These are phyloP conservation scores for Kokia cookei DNA, from an alignment of 441 rosid genomes.

Conservation along the genomic window DNA sequence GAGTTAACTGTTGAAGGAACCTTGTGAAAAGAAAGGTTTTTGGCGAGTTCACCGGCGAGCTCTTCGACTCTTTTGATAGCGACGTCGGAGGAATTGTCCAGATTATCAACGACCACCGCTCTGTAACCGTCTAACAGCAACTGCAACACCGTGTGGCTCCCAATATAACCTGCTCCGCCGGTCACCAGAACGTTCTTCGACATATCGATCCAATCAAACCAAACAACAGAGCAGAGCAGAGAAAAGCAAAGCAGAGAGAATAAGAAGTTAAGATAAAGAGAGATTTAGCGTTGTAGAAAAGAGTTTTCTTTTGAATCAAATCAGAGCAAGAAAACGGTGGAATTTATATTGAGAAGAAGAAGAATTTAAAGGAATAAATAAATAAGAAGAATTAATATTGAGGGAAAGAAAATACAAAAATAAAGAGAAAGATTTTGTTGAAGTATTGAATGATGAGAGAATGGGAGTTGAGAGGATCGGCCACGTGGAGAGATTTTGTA, in stretches of 20 bases:
- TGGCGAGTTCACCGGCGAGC: conserved; percentile 51
- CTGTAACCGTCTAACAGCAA: conserved; percentile 61
- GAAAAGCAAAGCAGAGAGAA: not conserved
- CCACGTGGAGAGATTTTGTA: conserved; percentile 7
- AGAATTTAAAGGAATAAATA: not conserved
- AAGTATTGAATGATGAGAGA: not conserved
- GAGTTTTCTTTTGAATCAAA: not conserved
- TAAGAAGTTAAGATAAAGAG: not conserved
- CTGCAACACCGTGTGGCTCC: conserved; percentile 88
- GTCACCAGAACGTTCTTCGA: conserved; percentile 56
- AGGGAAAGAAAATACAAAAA: not conserved
- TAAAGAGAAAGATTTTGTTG: not conserved
- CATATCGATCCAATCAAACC: conserved; percentile 19
- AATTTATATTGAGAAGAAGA: not conserved
- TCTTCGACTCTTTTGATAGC: conserved; percentile 55
- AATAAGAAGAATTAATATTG: not conserved
- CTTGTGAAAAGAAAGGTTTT: conserved; percentile 58
- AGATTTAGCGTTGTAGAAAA: not conserved
- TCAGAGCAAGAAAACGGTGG: not conserved
- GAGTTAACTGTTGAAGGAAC: conserved; percentile 20
- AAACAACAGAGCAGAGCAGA: not conserved
- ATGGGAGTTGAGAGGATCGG: not conserved
- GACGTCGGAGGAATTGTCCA: conserved; percentile 59
- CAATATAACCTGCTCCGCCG: conserved; percentile 96
- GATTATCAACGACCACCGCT: conserved; percentile 73